Evolutionary conservation across 225 moss, liverwort and hornwort species (phyloP), one percentile per base, ranked within the genome.

Genomic region (Straminergon stramineum): DNA sequence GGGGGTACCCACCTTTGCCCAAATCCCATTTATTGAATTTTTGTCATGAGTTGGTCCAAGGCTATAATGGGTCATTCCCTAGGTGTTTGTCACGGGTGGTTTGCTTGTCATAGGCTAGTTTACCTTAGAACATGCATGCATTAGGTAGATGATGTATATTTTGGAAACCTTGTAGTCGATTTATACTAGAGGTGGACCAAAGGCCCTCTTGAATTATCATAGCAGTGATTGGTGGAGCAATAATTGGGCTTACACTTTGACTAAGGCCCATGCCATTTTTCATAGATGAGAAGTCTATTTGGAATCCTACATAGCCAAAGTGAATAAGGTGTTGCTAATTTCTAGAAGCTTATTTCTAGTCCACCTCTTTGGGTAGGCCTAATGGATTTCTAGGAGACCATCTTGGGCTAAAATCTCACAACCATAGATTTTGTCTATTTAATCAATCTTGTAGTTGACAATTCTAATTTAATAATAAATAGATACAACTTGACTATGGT

Each of bases 181-280:
- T 19, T 35, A 67, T 6, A 67, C 6, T 0, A 20, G 2, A 8
- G 11, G 4, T 0, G 10, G 0, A 67, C 11, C 11, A 37, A 67
- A 37, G 6, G 0, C 5, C 3, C 2, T 37, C 6, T 37, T 67
- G 67, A 67, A 68, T 37, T 4, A 21, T 37, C 68, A 37, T 37
- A 37, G 67, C 6, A 68, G 21, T 11, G 37, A 37, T 37, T 68
- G 37, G 37, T 37, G 3, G 68, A 68, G 37, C 37, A 1, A 37
- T 67, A 37, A 4, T 37, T 68, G 21, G 11, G 0, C 37, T 68
- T 37, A 68, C 6, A 21, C 21, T 37, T 68, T 37, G 7, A 37
- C 21, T 4, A 37, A 37, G 37, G 37, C 37, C 67, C 4, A 67
- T 67, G 37, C 37, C 32, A 20, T 35, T 67, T 67, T 20, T 37